These are phyloP conservation scores for Aplosporella prunicola DNA, from an alignment of 2,329 filamentous ascomycete genomes.

Conservation along the genomic window DNA sequence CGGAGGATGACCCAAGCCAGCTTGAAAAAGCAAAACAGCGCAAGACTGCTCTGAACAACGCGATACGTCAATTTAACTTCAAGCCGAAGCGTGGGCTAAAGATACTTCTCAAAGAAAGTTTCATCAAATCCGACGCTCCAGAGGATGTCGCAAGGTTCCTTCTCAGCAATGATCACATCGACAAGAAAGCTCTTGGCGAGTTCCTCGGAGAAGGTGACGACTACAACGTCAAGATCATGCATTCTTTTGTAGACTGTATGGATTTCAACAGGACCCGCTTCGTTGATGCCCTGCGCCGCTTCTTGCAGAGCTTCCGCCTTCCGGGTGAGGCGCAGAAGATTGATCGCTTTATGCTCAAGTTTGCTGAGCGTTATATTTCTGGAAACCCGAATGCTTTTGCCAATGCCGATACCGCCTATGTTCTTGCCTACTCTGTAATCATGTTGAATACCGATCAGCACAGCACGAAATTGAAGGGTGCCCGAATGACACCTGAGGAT, in stretches of 20 bases:
- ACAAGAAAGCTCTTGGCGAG: conserved; percentile 89
- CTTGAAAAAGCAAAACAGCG: conserved; percentile 90
- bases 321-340: conserved; percentile 98
- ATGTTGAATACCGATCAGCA: conserved; percentile 94
- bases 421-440: conserved; percentile 92
- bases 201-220: conserved; percentile 89
- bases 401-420: conserved; percentile 95
- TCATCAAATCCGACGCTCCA: conserved; percentile 70
- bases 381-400: conserved; percentile 96
- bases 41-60: conserved; percentile 86
- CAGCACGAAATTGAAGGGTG: conserved; percentile 70
- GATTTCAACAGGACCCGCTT: conserved; percentile 87
- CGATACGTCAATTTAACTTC: conserved; percentile 89
- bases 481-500: conserved; percentile 89
- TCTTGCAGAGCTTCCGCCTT: conserved; percentile 87
- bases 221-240: conserved; percentile 94
- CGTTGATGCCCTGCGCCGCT: conserved; percentile 82
- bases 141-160: conserved; percentile 80
- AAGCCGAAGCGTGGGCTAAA: conserved; percentile 95
- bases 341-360: conserved; percentile 98
- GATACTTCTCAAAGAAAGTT: conserved; percentile 69
- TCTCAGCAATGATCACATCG: conserved; percentile 68
- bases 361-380: conserved; percentile 88
- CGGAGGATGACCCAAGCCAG: conserved; percentile 83
- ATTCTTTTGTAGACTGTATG: conserved; percentile 93